A percentile compares a stretch with the other conserved stretches of the same genome.
phyloP scores from a whole-genome alignment of 2,329 filamentous ascomycete species.

The Dactylellina sp. region DNA sequence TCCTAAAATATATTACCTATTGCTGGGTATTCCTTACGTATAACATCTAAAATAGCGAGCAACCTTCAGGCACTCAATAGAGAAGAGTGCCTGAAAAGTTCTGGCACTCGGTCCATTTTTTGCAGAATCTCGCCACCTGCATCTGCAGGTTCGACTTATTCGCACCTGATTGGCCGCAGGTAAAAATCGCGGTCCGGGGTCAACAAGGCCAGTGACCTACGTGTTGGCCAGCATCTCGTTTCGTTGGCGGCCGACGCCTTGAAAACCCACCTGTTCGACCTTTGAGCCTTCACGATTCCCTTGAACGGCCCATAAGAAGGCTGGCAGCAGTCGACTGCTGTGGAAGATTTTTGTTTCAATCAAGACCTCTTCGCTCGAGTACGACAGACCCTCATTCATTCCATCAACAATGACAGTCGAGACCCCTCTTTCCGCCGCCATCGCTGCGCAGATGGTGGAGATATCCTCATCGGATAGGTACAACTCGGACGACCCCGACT shows the following conservation, averaged over 20 bases:
- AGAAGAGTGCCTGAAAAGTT: constrained; percentile 32
- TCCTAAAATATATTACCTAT: too few relatives aligned
- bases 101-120: constrained; percentile 1
- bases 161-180: constrained; percentile 35
- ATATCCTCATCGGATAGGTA: constrained; percentile 22
- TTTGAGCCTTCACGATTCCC: too few relatives aligned
- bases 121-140: constrained; percentile 9
- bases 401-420: constrained; percentile 30
- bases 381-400: background rate
- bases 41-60: background rate
- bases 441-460: constrained; percentile 48
- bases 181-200: constrained; percentile 12
- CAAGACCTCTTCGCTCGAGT: background rate
- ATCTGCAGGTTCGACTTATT: constrained; percentile 26
- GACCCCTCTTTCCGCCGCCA: constrained; percentile 43
- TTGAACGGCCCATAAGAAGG: too few relatives aligned
- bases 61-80: constrained; percentile 18
- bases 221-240: constrained; percentile 38
- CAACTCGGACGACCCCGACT: constrained; percentile 30
- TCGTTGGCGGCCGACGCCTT: constrained; percentile 23
- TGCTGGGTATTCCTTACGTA: too few relatives aligned
- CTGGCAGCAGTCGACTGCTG: background rate
- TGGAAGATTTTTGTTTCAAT: background rate
- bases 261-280: constrained; percentile 18
- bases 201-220: background rate